Conservation (phyloP, 805 yeast genomes). For the Ogataea minuta region DNA sequence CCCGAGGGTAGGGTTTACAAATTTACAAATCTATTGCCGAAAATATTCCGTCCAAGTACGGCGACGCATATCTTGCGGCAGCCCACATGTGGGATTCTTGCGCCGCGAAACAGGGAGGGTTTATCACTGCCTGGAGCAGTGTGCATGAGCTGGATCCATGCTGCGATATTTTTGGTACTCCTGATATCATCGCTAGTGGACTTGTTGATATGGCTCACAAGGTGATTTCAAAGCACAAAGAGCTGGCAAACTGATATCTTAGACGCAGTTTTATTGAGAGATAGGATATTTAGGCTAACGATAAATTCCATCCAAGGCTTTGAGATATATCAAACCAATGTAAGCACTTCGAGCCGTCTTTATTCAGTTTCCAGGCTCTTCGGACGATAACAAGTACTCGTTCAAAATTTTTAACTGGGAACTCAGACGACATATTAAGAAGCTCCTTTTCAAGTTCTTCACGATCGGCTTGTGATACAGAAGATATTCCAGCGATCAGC, state of each 20-base stretch:
- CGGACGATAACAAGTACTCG: conserved; percentile 32
- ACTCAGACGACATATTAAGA: conserved; percentile 25
- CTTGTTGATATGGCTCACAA: conserved; percentile 25
- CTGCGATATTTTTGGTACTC: conserved; percentile 24
- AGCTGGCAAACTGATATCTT: background rate
- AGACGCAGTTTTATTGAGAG: background rate
- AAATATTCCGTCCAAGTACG: conserved; percentile 17
- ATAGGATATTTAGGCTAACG: conserved; percentile 18
- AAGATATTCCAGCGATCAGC: conserved; percentile 31
- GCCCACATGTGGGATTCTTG: conserved; percentile 31
- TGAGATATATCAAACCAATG: conserved; percentile 38
- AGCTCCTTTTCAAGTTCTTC: conserved; percentile 23
- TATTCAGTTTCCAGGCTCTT: conserved; percentile 36
- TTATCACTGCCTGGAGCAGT: conserved; percentile 27
- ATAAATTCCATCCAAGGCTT: conserved; percentile 35
- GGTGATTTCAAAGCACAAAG: conserved; percentile 17
- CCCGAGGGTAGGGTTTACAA: conserved; percentile 27
- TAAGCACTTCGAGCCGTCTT: conserved; percentile 31
- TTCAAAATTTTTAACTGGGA: conserved; percentile 35
- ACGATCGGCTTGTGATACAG: conserved; percentile 24
- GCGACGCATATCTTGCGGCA: conserved; percentile 28
- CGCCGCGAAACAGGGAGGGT: conserved; percentile 28
- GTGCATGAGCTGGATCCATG: conserved; percentile 28
- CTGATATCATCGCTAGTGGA: conserved; percentile 24
- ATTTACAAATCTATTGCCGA: conserved; percentile 20